Evolutionary conservation across 805 yeast species (phyloP), one percentile per base, ranked within the genome.

Genomic region (Wickerhamomyces bisporus): DNA sequence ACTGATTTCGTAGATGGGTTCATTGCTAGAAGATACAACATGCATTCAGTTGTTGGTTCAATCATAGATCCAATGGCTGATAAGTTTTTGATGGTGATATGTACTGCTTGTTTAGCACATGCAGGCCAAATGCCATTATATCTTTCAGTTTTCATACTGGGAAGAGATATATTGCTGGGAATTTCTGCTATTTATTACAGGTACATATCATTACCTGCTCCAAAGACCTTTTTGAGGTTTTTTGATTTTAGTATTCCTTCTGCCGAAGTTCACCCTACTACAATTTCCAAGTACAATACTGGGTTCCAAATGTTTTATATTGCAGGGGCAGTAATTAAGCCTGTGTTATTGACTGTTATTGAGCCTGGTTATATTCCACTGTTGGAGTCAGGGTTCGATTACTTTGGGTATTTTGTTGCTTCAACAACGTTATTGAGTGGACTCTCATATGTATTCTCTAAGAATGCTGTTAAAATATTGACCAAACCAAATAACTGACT

Each of bases 11-110:
- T 89, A 17, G 99, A 93, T 60, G 99, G 99, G 0, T 85, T 63
- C 53, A 77, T 94, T 45, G 99, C 99, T 5, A 70, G 99, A 39
- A 73, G 63, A 42, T 91, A 61, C 66, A 79, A 86, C 39, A 66
- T 83, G 71, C 74, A 78, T 51, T 79, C 96, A 1, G 81, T 85
- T 2, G 74, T 88, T 6, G 99, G 99, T 0, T 81, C 96, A 0
- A 80, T 93, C 13, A 66, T 94, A 25, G 99, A 93, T 53, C 99
- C 99, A 0, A 70, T 87, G 64, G 99, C 98, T 0, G 99, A 93
- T 57, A 93, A 93, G 57, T 67, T 84, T 13, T 68, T 93, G 33
- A 88, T 93, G 96, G 73, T 91, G 16, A 77, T 85, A 0, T 77
- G 95, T 36, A 89, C 98, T 0, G 69, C 80, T 0, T 78, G 95